Evolutionary conservation across 495 filamentous ascomycete species (phyloP).

Genomic region (Cetradonia linearis): DNA sequence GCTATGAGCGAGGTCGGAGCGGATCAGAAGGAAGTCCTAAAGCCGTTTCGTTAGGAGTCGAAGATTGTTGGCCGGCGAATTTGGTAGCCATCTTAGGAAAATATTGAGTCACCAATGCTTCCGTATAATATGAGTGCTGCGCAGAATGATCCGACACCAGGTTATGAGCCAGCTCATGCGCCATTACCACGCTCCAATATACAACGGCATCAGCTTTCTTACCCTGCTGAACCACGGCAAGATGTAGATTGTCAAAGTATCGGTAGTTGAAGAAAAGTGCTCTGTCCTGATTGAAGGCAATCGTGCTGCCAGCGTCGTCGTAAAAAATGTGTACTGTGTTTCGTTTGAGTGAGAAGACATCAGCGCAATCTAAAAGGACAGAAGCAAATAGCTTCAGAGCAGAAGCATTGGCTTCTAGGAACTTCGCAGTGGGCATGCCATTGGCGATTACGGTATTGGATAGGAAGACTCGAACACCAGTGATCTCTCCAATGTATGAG

Average conservation of each 20-base stretch:
- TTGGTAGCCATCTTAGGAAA: slow-evolving; percentile 41
- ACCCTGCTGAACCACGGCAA: slow-evolving; percentile 34
- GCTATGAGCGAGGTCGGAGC: background rate
- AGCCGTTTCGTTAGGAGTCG: background rate
- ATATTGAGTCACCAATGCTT: slow-evolving; percentile 43
- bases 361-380: slow-evolving; percentile 57
- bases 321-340: slow-evolving; percentile 74
- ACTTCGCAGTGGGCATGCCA: slow-evolving; percentile 34
- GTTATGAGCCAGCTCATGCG: slow-evolving; percentile 93
- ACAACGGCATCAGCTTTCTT: slow-evolving; percentile 50
- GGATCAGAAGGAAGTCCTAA: slow-evolving; percentile 6
- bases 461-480: slow-evolving; percentile 64
- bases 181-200: slow-evolving; percentile 88
- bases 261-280: slow-evolving; percentile 89
- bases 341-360: slow-evolving; percentile 60
- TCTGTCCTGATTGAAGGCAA: slow-evolving; percentile 84
- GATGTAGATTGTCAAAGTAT: slow-evolving; percentile 75
- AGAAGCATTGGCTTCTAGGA: slow-evolving; percentile 50
- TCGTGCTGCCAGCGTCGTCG: slow-evolving; percentile 64
- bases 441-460: slow-evolving; percentile 36
- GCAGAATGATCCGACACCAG: slow-evolving; percentile 68
- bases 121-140: slow-evolving; percentile 76
- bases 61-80: slow-evolving; percentile 22
- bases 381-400: slow-evolving; percentile 61
- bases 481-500: slow-evolving; percentile 56